Evolutionary conservation across 805 yeast genomes (phyloP).

Genomic region (Ogataea naganishii): DNA sequence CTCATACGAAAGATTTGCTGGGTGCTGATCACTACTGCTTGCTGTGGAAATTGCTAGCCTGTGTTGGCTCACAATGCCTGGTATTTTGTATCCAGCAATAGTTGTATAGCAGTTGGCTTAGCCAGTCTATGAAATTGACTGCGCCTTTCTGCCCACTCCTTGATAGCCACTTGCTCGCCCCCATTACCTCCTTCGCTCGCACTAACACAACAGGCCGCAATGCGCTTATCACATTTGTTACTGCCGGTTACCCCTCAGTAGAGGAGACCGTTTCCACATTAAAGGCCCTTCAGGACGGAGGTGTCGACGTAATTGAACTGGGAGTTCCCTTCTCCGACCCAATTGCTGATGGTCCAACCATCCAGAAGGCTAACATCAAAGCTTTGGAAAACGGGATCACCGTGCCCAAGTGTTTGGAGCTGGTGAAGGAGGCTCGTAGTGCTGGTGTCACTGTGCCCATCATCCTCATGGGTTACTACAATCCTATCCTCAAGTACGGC

Average conservation of each 20-base stretch:
- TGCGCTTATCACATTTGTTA: slow-evolving; percentile 85
- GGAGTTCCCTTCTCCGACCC: slow-evolving; percentile 98
- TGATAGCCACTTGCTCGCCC: too few relatives aligned
- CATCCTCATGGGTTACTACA: slow-evolving; percentile 94
- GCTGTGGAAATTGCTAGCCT: too few relatives aligned
- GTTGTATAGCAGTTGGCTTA: too few relatives aligned
- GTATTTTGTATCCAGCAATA: too few relatives aligned
- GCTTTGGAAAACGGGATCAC: slow-evolving; percentile 82
- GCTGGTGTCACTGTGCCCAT: slow-evolving; percentile 85
- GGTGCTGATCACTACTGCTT: too few relatives aligned
- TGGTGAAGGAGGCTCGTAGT: slow-evolving; percentile 67
- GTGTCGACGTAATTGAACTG: slow-evolving; percentile 88
- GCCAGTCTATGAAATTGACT: too few relatives aligned
- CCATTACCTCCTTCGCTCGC: too few relatives aligned
- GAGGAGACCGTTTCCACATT: slow-evolving; percentile 84
- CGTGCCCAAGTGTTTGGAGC: slow-evolving; percentile 56
- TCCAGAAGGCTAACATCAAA: slow-evolving; percentile 78
- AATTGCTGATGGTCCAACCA: slow-evolving; percentile 97
- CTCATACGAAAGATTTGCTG: too few relatives aligned
- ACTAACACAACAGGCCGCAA: slow-evolving; percentile 53
- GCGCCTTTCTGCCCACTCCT: too few relatives aligned
- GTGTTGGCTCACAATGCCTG: too few relatives aligned
- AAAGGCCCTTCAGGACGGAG: slow-evolving; percentile 87
- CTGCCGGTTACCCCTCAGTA: slow-evolving; percentile 88
- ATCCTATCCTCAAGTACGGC: slow-evolving; percentile 86